Percentiles rank a stretch among this genome's conserved stretches.
phyloP scores from a whole-genome alignment of 2,329 filamentous ascomycete species.

The Pseudocercospora pini-densiflorae region DNA sequence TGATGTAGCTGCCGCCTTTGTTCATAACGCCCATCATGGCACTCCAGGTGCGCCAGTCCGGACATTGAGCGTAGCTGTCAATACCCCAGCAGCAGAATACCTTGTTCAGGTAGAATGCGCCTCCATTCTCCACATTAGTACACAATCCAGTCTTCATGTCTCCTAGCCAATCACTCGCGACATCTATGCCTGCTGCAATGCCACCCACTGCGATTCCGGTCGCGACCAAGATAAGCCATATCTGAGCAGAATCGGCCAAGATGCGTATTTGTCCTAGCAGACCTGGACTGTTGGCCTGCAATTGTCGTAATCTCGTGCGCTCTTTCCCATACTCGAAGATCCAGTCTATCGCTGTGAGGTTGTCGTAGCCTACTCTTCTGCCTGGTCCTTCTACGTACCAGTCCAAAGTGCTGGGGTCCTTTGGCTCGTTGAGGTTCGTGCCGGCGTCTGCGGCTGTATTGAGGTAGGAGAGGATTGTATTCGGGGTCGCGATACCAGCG shows the following conservation, averaged over 20 bases:
- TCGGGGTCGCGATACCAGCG: slow-evolving; percentile 36
- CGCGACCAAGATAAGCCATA: slow-evolving; percentile 86
- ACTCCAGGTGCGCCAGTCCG: slow-evolving; percentile 87
- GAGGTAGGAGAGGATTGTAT: slow-evolving; percentile 49
- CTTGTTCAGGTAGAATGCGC: slow-evolving; percentile 85
- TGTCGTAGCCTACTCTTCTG: slow-evolving; percentile 89
- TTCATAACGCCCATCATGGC: slow-evolving; percentile 70
- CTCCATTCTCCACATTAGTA: slow-evolving; percentile 74
- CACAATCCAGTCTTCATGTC: slow-evolving; percentile 93
- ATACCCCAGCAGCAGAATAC: slow-evolving; percentile 94
- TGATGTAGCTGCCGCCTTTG: slow-evolving; percentile 72
- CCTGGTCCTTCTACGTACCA: slow-evolving; percentile 93
- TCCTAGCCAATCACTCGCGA: slow-evolving; percentile 89
- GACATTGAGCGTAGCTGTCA: slow-evolving; percentile 76
- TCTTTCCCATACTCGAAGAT: slow-evolving; percentile 99
- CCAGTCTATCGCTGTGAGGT: slow-evolving; percentile 98
- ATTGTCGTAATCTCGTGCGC: slow-evolving; percentile 78
- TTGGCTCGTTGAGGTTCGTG: slow-evolving; percentile 44
- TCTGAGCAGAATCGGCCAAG: slow-evolving; percentile 81
- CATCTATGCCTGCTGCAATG: slow-evolving; percentile 86
- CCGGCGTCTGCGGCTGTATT: slow-evolving; percentile 45
- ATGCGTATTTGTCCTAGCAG: slow-evolving; percentile 73
- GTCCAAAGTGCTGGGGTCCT: slow-evolving; percentile 60
- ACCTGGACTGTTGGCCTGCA: slow-evolving; percentile 71
- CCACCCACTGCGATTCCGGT: slow-evolving; percentile 83